Evolutionary conservation across 164 flowering plant genomes (phyloP), one percentile per base, ranked within the genome.

Genomic region (Berberis thunbergii): DNA sequence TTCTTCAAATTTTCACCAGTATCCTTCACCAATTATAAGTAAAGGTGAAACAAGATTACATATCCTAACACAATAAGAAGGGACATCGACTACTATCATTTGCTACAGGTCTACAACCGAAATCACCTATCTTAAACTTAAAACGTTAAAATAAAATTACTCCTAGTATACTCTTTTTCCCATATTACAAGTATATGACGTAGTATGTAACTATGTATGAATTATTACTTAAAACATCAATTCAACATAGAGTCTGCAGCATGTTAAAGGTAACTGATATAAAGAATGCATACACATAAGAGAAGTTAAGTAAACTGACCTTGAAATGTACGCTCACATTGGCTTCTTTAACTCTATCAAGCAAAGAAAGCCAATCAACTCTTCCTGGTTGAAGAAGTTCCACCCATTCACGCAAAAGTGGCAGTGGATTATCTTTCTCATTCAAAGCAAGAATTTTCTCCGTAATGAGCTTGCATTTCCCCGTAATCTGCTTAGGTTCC

Each of bases 281-380:
- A 6, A 52, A 52, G 55, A 52, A 52, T 52, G 13, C 8, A 43
- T 62, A 54, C 4, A 6, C 38, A 40, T 5, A 43, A 10, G 43
- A 63, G 6, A 54, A 2, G 7, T 38, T 1, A 41, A 26, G 3
- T 38, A 11, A n/a, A 62, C 70, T 50, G 68, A 92, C 97, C 97
- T 87, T 91, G 9, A 79, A 81, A 75, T 77, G 80, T 41, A 81
- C 41, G 49, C 11, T 53, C 41, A 45, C 2, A 65, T 79, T 83
- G 54, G 63, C 13, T 62, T 82, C 84, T 62, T 79, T 76, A 72
- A 87, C 57, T 57, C 68, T 76, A 63, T 82, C 84, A 61, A 91
- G 91, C 77, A 94, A 73, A 62, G 55, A 42, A 45, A 83, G 76
- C 99, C 99, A 95, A 67, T 95, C 99, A 46, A 86, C 66, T 77